Evolutionary conservation across 1,284 basidiomycete genomes (phyloP), one percentile per base, ranked within the genome.

Genomic region (Trametes hirsuta): DNA sequence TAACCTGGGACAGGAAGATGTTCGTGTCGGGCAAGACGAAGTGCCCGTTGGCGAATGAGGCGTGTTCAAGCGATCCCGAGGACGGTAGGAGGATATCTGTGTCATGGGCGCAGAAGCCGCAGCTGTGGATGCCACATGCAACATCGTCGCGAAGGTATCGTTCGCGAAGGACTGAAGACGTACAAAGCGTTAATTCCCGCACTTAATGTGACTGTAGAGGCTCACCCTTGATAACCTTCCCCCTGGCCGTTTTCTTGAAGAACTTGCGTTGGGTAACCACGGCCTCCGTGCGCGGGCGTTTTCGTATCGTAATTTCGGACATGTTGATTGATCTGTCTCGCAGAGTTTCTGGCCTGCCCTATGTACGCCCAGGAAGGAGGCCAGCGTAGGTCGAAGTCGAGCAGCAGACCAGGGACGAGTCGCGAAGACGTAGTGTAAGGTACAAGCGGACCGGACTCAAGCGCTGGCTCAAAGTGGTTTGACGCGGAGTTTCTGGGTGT

Each of bases 21-120:
- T 99, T 99, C 24, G 97, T 98, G 75, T 99, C 97, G 14, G 97
- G 90, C 4, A 99, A 78, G 34, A 98, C 74, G 73, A 91, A 96
- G 72, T 98, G 94, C 0, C 91, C 88, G 55, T 80, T 71, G 0
- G 83, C 79, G 69, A 82, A 90, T 0, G 71, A 69, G 47, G 77
- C 79, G 75, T 86, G 88, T 3, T 77, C 74, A 6, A 74, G 69
- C 52, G 69, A 68, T 4, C 75, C 74, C 68, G 69, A 44, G 84
- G 87, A 22, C 87, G 80, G 47, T 71, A 79, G 60, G 67, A 64
- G 55, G 40, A 61, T 51, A n/a, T 67, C 61, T n/a, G 47, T 72
- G 10, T 75, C 74, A 30, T 79, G 76, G 47, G 76, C 66, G 57
- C 93, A 95, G 50, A 84, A 72, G 47, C 79, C 75, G 75, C 95